Conservation (phyloP, 1,139 yeast genomes). For the Pneumocystis sp. region DNA sequence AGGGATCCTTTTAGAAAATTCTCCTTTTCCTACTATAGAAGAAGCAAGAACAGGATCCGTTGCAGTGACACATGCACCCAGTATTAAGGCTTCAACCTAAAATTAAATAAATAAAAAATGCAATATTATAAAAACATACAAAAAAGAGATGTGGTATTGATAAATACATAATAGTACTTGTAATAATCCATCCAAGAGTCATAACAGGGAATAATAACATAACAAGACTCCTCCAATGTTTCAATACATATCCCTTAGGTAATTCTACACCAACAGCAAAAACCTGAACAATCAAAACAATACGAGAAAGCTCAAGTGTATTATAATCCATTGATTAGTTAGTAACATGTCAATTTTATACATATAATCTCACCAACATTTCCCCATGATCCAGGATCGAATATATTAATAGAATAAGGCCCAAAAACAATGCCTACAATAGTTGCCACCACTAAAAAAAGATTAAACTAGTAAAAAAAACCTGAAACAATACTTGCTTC, state of each 20-base stretch:
- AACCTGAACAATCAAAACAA: constrained; percentile 62
- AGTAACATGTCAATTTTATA: constrained; percentile 40
- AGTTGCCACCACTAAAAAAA: constrained; percentile 51
- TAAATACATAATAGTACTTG: constrained; percentile 74
- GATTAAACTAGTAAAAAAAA: not conserved
- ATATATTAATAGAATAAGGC: constrained; percentile 37
- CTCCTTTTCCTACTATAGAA: constrained; percentile 95
- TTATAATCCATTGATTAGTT: constrained; percentile 75
- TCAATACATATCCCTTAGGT: constrained; percentile 82
- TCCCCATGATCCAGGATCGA: not conserved
- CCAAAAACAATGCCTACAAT: constrained; percentile 85
- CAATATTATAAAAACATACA: constrained; percentile 21
- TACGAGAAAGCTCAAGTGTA: constrained; percentile 72
- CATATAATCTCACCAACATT: constrained; percentile 19
- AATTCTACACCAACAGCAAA: constrained; percentile 96
- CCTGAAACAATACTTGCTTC: constrained; percentile 40
- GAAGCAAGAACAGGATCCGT: constrained; percentile 94
- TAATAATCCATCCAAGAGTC: constrained; percentile 76
- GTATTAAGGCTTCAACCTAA: constrained; percentile 49
- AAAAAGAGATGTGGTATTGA: constrained; percentile 68
- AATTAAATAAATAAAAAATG: not conserved
- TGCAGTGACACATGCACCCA: constrained; percentile 90
- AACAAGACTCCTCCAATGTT: constrained; percentile 75
- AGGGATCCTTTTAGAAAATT: constrained; percentile 80
- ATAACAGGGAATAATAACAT: constrained; percentile 75